These are phyloP conservation scores for Aspergillus ruber DNA, from an alignment of 2,329 filamentous ascomycete genomes.

Conservation along the genomic window DNA sequence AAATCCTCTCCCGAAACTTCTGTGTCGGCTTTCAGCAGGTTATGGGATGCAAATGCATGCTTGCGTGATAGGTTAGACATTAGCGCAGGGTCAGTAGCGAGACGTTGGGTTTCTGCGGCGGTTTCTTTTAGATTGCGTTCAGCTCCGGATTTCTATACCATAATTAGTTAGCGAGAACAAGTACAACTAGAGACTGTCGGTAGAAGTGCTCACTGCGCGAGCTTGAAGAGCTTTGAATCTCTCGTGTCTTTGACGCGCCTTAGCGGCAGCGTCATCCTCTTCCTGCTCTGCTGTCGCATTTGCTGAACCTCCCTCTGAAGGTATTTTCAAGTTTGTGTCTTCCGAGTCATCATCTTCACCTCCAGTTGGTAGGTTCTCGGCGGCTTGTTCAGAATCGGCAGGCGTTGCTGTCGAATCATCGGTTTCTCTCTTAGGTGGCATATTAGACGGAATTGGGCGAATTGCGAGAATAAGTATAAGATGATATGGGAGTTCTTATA, in stretches of 20 bases:
- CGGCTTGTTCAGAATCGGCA: conserved; percentile 8
- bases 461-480: background rate
- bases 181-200: background rate
- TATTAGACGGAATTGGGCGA: background rate
- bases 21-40: conserved; percentile 85
- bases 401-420: conserved; percentile 7
- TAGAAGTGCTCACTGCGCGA: conserved; percentile 51
- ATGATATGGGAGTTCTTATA: too few relatives aligned
- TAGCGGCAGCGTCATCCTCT: conserved; percentile 22
- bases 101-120: conserved; percentile 71
- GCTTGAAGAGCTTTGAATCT: conserved; percentile 84
- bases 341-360: conserved; percentile 5
- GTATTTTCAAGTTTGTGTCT: conserved; percentile 8
- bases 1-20: conserved; percentile 84
- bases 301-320: background rate
- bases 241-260: conserved; percentile 59
- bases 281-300: conserved; percentile 4
- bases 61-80: conserved; percentile 75
- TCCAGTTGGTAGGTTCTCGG: conserved; percentile 5
- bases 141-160: conserved; percentile 33
- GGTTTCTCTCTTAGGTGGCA: conserved; percentile 8
- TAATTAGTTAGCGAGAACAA: conserved; percentile 13
- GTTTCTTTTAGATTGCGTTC: conserved; percentile 71
- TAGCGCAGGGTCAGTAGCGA: conserved; percentile 69
- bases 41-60: conserved; percentile 82